A percentile compares a stretch with the other conserved stretches of the same genome.
Conservation (phyloP, 2,329 filamentous ascomycete genomes). For the Immersiporthe knoxdaviesiana region DNA sequence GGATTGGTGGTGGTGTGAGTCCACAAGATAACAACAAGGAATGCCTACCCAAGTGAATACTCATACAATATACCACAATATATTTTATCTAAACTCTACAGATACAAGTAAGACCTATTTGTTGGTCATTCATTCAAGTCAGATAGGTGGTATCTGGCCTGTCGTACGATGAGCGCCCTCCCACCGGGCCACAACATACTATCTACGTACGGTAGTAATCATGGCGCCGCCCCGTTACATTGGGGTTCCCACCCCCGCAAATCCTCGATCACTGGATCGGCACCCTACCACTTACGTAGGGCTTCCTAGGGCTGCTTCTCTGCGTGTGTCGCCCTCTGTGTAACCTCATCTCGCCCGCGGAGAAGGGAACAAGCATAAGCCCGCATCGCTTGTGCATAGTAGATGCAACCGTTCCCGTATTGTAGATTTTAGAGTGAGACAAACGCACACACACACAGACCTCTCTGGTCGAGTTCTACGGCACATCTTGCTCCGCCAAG, state of each 20-base stretch:
- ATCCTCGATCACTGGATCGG: not conserved
- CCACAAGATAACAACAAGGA: too few species aligned
- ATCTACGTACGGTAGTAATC: conserved; percentile 6
- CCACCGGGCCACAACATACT: conserved; percentile 1
- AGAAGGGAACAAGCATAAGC: conserved; percentile 16
- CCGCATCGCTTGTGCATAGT: conserved; percentile 6
- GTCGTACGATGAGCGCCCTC: conserved; percentile 20
- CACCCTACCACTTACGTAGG: not conserved
- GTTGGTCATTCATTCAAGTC: not conserved
- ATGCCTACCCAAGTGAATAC: too few species aligned
- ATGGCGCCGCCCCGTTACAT: not conserved
- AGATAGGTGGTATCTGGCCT: not conserved
- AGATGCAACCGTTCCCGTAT: conserved; percentile 6
- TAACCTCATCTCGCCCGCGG: conserved; percentile 19
- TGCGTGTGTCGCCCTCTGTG: conserved; percentile 10
- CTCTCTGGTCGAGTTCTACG: not conserved
- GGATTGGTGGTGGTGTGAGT: too few species aligned
- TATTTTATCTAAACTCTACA: too few species aligned
- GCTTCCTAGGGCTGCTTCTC: not conserved
- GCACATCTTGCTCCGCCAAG: not conserved
- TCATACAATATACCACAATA: too few species aligned
- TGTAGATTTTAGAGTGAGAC: conserved; percentile 18
- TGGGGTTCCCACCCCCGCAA: not conserved
- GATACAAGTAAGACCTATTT: not conserved
- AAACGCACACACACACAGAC: too few species aligned